These are phyloP conservation scores for Lantana camara DNA, from an alignment of 257 asterid genomes.

Conservation along the genomic window DNA sequence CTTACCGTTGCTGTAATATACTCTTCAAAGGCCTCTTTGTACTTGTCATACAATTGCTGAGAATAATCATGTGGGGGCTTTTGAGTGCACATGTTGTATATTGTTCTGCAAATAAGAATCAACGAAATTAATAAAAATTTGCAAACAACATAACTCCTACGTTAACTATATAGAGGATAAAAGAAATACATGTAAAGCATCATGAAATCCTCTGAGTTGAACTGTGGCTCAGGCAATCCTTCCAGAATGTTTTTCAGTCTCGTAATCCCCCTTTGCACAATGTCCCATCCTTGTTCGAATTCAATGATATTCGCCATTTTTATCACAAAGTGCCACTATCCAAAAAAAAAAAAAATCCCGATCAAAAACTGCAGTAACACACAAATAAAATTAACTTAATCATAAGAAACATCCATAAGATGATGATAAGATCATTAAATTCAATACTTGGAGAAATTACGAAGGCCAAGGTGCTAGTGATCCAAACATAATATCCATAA, in stretches of 20 bases:
- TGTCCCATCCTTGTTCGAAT: slow-evolving; percentile 93
- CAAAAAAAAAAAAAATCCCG: too few species aligned
- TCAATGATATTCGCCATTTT: slow-evolving; percentile 69
- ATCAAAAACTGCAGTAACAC: slow-evolving; percentile 32
- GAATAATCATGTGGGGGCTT: slow-evolving; percentile 98
- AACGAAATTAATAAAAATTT: slow-evolving; percentile 28
- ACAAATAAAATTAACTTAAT: slow-evolving; percentile 12
- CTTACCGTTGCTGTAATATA: slow-evolving; percentile 80
- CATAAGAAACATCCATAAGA: not conserved
- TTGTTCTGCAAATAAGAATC: slow-evolving; percentile 58
- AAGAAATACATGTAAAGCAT: slow-evolving; percentile 85
- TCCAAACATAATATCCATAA: too few species aligned
- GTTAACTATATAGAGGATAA: slow-evolving; percentile 5
- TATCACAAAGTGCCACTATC: slow-evolving; percentile 24
- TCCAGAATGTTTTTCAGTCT: slow-evolving; percentile 89
- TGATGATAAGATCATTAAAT: not conserved
- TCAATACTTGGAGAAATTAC: not conserved
- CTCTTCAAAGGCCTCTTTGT: slow-evolving; percentile 80
- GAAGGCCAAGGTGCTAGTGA: too few species aligned
- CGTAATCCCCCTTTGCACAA: slow-evolving; percentile 85
- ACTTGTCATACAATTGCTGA: slow-evolving; percentile 90
- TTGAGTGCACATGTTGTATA: slow-evolving; percentile 98
- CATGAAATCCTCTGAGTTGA: slow-evolving; percentile 92
- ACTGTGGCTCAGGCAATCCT: slow-evolving; percentile 87
- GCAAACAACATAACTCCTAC: slow-evolving; percentile 12